phyloP scores from a whole-genome alignment of 2,329 filamentous ascomycete genomes.

The Curvularia hawaiiensis region DNA sequence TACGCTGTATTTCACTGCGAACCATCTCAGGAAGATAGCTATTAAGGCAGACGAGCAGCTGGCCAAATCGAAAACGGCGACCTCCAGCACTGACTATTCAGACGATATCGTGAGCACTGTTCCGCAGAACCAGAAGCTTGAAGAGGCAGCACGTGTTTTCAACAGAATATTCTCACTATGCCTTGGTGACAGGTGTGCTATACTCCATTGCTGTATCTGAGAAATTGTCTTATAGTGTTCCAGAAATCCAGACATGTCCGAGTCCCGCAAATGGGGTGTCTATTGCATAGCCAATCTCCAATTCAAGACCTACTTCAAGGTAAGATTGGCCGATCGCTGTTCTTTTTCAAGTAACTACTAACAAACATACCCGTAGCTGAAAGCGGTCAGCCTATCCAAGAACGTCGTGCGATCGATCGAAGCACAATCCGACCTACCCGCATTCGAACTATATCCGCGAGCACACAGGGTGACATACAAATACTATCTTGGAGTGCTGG shows the following conservation, averaged over 20 bases:
- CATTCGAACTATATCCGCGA: constrained; percentile 78
- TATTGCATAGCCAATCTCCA: constrained; percentile 94
- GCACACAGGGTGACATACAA: constrained; percentile 94
- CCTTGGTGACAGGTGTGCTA: constrained; percentile 76
- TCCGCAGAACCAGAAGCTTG: constrained; percentile 79
- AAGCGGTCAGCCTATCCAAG: constrained; percentile 85
- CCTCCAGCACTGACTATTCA: constrained; percentile 63
- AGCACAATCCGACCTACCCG: constrained; percentile 80
- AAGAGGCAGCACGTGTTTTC: constrained; percentile 87
- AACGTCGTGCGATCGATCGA: constrained; percentile 85
- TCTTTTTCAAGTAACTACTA: constrained; percentile 1
- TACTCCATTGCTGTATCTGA: constrained; percentile 18
- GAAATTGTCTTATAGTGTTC: constrained; percentile 25
- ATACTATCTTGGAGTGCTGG: constrained; percentile 93
- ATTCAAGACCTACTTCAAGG: constrained; percentile 98
- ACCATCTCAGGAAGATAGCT: constrained; percentile 84
- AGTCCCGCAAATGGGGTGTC: constrained; percentile 96
- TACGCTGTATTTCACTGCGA: constrained; percentile 84
- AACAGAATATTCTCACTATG: constrained; percentile 93
- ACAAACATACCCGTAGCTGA: constrained; percentile 58
- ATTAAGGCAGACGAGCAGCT: constrained; percentile 83
- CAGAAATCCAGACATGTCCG: constrained; percentile 75
- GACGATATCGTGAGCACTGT: constrained; percentile 76
- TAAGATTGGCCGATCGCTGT: constrained; percentile 25
- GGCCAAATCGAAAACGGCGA: constrained; percentile 54